Conservation (phyloP, 2,329 filamentous ascomycete genomes). For the Trichoderma citrinoviride region DNA sequence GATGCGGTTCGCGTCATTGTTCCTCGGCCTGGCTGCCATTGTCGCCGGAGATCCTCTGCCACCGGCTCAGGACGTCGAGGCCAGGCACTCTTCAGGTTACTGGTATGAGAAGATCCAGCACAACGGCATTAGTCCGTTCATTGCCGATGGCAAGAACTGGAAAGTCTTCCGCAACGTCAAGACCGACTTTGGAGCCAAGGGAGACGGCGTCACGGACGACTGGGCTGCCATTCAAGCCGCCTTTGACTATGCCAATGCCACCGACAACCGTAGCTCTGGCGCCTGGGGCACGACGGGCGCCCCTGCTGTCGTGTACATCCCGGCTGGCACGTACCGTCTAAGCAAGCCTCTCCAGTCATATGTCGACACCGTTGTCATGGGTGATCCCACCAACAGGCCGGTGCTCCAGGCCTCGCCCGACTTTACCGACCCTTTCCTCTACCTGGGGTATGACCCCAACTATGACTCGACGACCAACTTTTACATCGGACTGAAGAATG, state of each 20-base stretch:
- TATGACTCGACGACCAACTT: constrained; percentile 36
- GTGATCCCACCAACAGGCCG: constrained; percentile 32
- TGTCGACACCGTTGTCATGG: constrained; percentile 34
- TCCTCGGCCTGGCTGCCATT: constrained; percentile 17
- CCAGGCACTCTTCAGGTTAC: constrained; percentile 17
- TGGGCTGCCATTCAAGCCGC: constrained; percentile 62
- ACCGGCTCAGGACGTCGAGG: neutral
- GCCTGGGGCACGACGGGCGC: constrained; percentile 24
- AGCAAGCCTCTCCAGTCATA: constrained; percentile 32
- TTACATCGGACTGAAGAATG: constrained; percentile 35
- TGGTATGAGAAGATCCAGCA: constrained; percentile 25
- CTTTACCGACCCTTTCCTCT: constrained; percentile 23
- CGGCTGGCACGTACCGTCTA: constrained; percentile 33
- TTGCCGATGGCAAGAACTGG: constrained; percentile 22
- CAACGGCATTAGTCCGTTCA: constrained; percentile 26
- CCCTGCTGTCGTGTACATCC: constrained; percentile 31
- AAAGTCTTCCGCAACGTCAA: constrained; percentile 68
- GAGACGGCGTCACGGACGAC: constrained; percentile 66
- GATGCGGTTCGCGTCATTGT: constrained; percentile 9
- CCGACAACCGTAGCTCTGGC: constrained; percentile 15
- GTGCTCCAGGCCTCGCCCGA: constrained; percentile 29
- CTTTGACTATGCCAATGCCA: constrained; percentile 23
- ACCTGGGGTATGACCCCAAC: constrained; percentile 21
- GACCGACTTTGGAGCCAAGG: constrained; percentile 62
- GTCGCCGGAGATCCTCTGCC: neutral